phyloP scores from a whole-genome alignment of 2,329 filamentous ascomycete species.

The Calonectria henricotiae region DNA sequence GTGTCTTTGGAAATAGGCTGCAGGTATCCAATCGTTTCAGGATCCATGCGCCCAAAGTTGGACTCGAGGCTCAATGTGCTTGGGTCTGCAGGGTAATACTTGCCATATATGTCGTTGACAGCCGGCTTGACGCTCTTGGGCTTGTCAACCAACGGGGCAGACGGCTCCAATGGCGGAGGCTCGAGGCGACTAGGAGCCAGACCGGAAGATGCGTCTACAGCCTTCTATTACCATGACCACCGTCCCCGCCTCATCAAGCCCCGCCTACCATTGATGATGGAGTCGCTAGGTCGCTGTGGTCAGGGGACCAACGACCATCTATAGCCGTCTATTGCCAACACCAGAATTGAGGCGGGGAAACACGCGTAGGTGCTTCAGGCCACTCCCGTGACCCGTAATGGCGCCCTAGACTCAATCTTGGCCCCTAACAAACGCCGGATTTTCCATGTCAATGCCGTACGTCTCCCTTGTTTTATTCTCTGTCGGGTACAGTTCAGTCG shows the following conservation, averaged over 20 bases:
- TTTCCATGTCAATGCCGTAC: not conserved
- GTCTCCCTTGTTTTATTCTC: conserved; percentile 21
- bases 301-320: conserved; percentile 27
- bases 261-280: not conserved
- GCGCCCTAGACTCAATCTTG: conserved; percentile 9
- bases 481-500: conserved; percentile 11
- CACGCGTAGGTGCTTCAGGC: not conserved
- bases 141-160: not conserved
- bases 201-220: conserved; percentile 16
- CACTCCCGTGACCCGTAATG: conserved; percentile 21
- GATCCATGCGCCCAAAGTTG: conserved; percentile 31
- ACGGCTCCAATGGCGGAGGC: conserved; percentile 4
- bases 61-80: conserved; percentile 27
- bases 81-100: conserved; percentile 24
- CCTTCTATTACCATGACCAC: conserved; percentile 20
- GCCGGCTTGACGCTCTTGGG: conserved; percentile 4
- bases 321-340: conserved; percentile 36
- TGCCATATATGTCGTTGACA: conserved; percentile 25
- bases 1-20: conserved; percentile 36
- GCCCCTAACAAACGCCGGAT: not conserved
- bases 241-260: not conserved
- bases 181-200: conserved; percentile 31
- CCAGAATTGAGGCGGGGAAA: conserved; percentile 32
- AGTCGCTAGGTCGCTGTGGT: not conserved
- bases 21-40: conserved; percentile 36